Percentiles rank a stretch among this genome's conserved stretches.
These are phyloP conservation scores for Kwoniella europaea DNA, from an alignment of 768 basidiomycete species.

Conservation along the genomic window DNA sequence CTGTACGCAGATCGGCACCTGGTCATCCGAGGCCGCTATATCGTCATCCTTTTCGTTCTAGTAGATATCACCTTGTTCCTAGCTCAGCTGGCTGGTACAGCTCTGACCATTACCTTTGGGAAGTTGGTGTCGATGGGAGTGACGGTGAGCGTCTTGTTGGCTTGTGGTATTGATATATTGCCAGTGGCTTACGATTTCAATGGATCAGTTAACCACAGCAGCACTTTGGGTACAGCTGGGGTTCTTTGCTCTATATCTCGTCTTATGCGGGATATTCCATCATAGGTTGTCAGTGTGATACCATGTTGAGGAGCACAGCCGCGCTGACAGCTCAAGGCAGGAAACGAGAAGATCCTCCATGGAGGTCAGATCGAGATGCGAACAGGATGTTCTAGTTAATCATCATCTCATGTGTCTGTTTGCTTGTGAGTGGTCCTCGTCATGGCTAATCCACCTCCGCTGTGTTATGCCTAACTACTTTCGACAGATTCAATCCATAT, in stretches of 20 bases:
- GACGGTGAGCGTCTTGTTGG: not conserved
- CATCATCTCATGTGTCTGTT: not conserved
- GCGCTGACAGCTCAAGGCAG: not conserved
- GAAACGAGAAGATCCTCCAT: not conserved
- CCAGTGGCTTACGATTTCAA: not conserved
- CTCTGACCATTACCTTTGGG: slow-evolving; percentile 36
- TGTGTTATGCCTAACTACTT: no score
- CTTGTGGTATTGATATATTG: not conserved
- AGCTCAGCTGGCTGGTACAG: slow-evolving; percentile 63
- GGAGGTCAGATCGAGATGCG: not conserved
- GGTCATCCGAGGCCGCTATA: slow-evolving; percentile 62
- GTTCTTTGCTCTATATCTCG: slow-evolving; percentile 62
- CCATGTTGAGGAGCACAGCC: not conserved
- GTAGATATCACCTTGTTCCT: slow-evolving; percentile 72
- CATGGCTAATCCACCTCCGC: slow-evolving; percentile 18
- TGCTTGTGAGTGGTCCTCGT: slow-evolving; percentile 59
- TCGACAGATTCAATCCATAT: slow-evolving; percentile 65
- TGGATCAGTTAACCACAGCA: slow-evolving; percentile 62
- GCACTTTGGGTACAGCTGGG: slow-evolving; percentile 66
- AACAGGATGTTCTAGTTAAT: not conserved
- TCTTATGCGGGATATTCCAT: slow-evolving; percentile 63
- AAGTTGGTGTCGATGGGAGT: slow-evolving; percentile 4
- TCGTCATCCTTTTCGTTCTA: slow-evolving; percentile 68
- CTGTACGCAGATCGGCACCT: slow-evolving; percentile 64
- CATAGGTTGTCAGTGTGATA: slow-evolving; percentile 58